Percentiles rank a stretch among this genome's conserved stretches.
Conservation (phyloP, 495 filamentous ascomycete species). For the Chaetomidium leptoderma region DNA sequence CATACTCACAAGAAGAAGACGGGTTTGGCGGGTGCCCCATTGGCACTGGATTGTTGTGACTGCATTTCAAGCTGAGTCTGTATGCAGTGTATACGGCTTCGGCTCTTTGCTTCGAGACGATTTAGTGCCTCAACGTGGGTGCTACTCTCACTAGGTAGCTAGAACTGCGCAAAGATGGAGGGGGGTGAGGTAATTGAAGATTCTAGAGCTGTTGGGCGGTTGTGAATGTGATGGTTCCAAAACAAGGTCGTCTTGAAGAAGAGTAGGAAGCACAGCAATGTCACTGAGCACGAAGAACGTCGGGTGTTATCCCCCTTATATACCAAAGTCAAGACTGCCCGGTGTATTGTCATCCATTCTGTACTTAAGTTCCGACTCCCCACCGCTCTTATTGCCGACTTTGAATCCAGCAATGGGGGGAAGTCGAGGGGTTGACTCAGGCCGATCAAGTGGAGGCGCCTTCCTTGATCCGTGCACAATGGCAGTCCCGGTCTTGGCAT, state of each 20-base stretch:
- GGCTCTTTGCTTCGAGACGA: neutral
- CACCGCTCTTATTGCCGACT: neutral
- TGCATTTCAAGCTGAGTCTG: neutral
- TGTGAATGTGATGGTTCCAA: too few relatives aligned
- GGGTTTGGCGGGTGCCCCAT: constrained; percentile 26
- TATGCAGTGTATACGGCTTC: neutral
- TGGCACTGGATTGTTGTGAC: neutral
- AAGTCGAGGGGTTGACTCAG: constrained; percentile 2
- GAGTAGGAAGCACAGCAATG: too few relatives aligned
- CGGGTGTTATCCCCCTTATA: too few relatives aligned
- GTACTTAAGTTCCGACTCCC: neutral
- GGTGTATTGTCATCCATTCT: neutral
- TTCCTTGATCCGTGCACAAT: neutral
- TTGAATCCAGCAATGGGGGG: neutral
- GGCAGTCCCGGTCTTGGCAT: neutral
- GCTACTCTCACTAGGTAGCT: too few relatives aligned
- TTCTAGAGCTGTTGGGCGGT: too few relatives aligned
- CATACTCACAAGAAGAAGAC: constrained; percentile 48
- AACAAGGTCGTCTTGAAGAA: too few relatives aligned
- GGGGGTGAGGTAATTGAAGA: too few relatives aligned
- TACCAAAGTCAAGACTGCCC: too few relatives aligned
- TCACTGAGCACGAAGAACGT: too few relatives aligned
- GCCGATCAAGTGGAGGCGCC: neutral
- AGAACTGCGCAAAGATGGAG: too few relatives aligned
- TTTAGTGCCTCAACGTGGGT: too few relatives aligned